These are phyloP conservation scores for Ceratopteris richardii DNA, from an alignment of 75 land plant genomes.

Conservation along the genomic window DNA sequence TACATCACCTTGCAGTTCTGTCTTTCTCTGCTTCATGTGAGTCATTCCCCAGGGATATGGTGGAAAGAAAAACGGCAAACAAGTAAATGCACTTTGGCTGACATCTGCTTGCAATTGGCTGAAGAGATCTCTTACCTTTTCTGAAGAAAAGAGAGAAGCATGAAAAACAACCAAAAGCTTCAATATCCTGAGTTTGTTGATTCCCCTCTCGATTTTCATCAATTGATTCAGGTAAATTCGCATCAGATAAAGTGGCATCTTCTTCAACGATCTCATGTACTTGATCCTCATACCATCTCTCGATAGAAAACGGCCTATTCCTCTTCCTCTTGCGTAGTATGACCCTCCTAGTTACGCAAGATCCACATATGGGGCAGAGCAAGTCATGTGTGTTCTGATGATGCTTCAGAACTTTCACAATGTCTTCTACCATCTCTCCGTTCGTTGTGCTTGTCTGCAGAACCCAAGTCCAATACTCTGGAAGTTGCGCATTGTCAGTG, in stretches of 20 bases:
- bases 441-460: constrained; percentile 6
- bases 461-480: background rate
- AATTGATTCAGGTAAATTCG: background rate
- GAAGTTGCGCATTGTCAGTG: background rate
- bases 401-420: constrained; percentile 20
- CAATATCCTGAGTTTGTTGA: background rate
- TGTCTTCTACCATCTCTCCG: constrained; percentile 8
- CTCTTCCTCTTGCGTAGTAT: no score
- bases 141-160: constrained; percentile 29
- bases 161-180: constrained; percentile 25
- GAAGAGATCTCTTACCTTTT: constrained; percentile 10
- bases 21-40: background rate
- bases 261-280: no score
- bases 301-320: constrained; percentile 1
- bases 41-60: constrained; percentile 21
- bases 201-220: background rate
- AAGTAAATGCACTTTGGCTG: constrained; percentile 8
- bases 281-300: constrained; percentile 14
- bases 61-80: constrained; percentile 18
- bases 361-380: constrained; percentile 24
- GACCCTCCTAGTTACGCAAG: constrained; percentile 31
- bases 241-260: no score
- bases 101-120: background rate
- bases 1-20: no score
- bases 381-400: constrained; percentile 26